Conservation (phyloP, 805 yeast genomes). For the Kuraishia floccosa region DNA sequence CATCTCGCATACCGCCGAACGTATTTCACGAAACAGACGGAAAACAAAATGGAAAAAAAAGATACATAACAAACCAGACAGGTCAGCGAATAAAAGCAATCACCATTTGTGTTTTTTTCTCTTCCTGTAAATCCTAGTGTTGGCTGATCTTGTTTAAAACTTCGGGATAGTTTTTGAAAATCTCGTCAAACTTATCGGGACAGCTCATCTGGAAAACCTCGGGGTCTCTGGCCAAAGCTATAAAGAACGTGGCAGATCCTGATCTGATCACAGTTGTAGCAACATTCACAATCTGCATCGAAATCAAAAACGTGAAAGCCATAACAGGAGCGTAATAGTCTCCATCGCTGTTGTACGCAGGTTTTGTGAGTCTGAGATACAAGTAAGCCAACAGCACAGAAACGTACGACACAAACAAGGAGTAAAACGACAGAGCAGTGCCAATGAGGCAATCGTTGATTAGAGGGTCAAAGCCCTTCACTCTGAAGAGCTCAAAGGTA, state of each 20-base stretch:
- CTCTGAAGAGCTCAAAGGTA: constrained; percentile 67
- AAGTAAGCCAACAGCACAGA: constrained; percentile 44
- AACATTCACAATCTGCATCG: constrained; percentile 62
- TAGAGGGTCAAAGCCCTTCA: constrained; percentile 76
- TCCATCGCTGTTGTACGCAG: constrained; percentile 52
- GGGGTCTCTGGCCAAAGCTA: constrained; percentile 73
- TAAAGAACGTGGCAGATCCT: constrained; percentile 70
- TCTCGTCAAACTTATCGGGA: constrained; percentile 25
- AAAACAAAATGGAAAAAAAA: no score
- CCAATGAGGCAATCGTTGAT: constrained; percentile 76
- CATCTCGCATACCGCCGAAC: no score
- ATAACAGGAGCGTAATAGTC: constrained; percentile 60
- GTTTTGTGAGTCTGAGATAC: constrained; percentile 57
- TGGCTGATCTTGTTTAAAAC: constrained; percentile 3
- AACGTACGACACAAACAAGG: constrained; percentile 56
- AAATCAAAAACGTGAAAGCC: constrained; percentile 63
- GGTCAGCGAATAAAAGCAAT: no score
- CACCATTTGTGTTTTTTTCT: no score
- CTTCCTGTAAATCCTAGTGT: no score
- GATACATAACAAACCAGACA: no score
- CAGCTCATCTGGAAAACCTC: constrained; percentile 63
- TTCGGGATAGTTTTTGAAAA: constrained; percentile 3
- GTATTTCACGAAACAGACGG: no score
- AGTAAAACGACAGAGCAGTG: constrained; percentile 67
- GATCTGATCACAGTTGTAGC: constrained; percentile 61